Conservation (phyloP, 306 rosid species). For the Casuarina equisetifolia region DNA sequence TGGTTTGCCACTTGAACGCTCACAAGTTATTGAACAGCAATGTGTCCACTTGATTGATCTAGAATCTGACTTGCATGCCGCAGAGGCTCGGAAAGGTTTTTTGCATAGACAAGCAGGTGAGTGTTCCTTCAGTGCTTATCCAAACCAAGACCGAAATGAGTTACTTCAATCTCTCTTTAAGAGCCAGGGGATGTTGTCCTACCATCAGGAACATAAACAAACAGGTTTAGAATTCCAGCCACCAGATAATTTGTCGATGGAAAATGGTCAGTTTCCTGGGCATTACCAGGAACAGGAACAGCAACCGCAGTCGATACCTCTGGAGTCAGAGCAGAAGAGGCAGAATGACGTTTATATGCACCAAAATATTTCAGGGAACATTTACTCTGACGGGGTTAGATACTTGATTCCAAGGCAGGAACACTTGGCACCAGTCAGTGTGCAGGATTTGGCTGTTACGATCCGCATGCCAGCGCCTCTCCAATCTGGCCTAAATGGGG, state of each 20-base stretch:
- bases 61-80: conserved; percentile 54
- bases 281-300: conserved; percentile 77
- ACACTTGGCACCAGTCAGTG: conserved; percentile 39
- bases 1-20: conserved; percentile 49
- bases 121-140: conserved; percentile 55
- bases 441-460: conserved; percentile 66
- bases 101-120: conserved; percentile 49
- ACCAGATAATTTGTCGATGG: conserved; percentile 49
- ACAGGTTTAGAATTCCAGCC: conserved; percentile 53
- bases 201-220: conserved; percentile 63
- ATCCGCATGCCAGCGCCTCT: conserved; percentile 52
- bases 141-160: conserved; percentile 67
- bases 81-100: conserved; percentile 49
- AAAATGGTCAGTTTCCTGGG: conserved; percentile 54
- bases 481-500: conserved; percentile 57
- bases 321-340: conserved; percentile 62
- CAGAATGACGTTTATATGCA: conserved; percentile 53
- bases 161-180: conserved; percentile 70
- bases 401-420: conserved; percentile 60
- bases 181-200: conserved; percentile 59
- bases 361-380: conserved; percentile 46
- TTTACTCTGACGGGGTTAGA: conserved; percentile 65
- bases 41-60: conserved; percentile 46
- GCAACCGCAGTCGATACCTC: conserved; percentile 49
- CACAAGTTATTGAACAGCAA: conserved; percentile 48